Base-by-base conservation (phyloP, 805 yeast genomes). In the Candida broadrunensis region DNA sequence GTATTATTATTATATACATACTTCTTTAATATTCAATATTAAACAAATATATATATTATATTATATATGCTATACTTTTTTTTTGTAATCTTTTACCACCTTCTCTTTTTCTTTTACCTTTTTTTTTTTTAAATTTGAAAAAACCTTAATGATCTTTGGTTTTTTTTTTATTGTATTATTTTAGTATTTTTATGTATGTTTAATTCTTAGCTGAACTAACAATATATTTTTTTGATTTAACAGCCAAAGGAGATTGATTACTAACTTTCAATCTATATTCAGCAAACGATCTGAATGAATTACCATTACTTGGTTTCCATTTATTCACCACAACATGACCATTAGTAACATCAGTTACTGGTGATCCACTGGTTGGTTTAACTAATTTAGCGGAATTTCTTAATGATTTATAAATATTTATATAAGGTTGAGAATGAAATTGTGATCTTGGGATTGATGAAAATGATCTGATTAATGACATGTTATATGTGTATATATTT, bases 181-280 rank as follows among this genome's bases (percentile, higher is more conserved):
- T 21, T 21, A 21, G 6, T 21, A 21, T 21, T 21, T 7, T 21
- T 9, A 9, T 21, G 24, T 7, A 21, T 21, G 24, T 21, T 21
- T 7, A 21, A 21, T 21, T 21, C 6, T 21, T 21, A 21, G 9
- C 24, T n/a, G n/a, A n/a, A n/a, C n/a, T n/a, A 29, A 5, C 5
- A 29, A 29, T 43, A 31, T 32, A 43, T 17, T 41, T 35, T 35
- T 38, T 39, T 5, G 42, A 15, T 36, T 40, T 43, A 21, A 40
- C 37, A 4, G 43, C 41, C 20, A 70, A 67, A 13, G 75, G 75
- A 33, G 66, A 56, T 44, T 67, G 73, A 56, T 69, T 61, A 33
- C 60, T 59, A 7, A 56, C 72, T 44, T 63, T 61, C 52, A 70
- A 64, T 47, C 75, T 57, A 57, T 70, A 70, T 48, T 70, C 74